phyloP scores from a whole-genome alignment of 2,329 filamentous ascomycete species.

The Pezicula carpinea region DNA sequence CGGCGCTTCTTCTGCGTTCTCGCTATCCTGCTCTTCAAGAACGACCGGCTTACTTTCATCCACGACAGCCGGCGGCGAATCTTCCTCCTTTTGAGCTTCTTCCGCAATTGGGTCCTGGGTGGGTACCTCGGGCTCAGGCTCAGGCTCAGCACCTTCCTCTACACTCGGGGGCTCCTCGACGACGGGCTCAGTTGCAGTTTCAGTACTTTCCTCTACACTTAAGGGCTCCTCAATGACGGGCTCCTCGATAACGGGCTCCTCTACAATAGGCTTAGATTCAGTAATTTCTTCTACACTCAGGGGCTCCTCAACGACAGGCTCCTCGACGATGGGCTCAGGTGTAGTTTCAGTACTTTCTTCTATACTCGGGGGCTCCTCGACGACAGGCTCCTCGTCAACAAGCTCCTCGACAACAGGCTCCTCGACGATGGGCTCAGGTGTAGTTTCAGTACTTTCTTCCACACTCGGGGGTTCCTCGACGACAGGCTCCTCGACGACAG shows the following conservation, averaged over 20 bases:
- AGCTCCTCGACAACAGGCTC: background rate
- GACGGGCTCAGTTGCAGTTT: slow-evolving; percentile 3
- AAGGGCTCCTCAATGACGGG: slow-evolving; percentile 1
- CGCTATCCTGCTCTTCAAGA: background rate
- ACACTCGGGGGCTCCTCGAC: slow-evolving; percentile 1
- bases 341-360: slow-evolving; percentile 1
- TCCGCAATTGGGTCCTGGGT: slow-evolving; percentile 1
- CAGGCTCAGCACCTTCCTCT: background rate
- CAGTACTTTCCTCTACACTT: background rate
- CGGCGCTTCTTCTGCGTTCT: background rate
- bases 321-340: background rate
- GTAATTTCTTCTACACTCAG: background rate
- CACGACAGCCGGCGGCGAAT: background rate
- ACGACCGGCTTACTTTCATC: background rate
- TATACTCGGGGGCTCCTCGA: background rate
- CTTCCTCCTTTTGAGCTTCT: background rate
- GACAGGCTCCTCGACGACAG: slow-evolving; percentile 1
- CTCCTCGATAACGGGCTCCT: slow-evolving; percentile 1
- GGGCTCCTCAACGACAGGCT: background rate
- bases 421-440: background rate
- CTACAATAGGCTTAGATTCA: slow-evolving; percentile 2
- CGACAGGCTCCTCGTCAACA: slow-evolving; percentile 2
- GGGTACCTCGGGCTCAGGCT: slow-evolving; percentile 1
- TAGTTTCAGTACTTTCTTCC: slow-evolving; percentile 1
- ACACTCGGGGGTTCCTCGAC: background rate